These are phyloP conservation scores for Raddia guianensis DNA, from an alignment of 176 grass and related monocot species.

Conservation along the genomic window DNA sequence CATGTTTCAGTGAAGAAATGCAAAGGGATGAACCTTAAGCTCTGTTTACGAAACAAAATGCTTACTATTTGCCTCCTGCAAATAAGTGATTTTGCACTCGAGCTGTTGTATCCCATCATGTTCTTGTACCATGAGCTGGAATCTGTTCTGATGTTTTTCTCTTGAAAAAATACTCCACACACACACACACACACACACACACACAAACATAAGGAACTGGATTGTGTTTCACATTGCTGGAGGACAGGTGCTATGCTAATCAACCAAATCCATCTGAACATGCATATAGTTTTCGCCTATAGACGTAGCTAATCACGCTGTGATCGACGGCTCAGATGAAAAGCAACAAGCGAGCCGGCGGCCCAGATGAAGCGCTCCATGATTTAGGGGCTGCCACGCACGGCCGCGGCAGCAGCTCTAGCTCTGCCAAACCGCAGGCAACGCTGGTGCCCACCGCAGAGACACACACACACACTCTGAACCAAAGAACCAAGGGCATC, in stretches of 20 bases:
- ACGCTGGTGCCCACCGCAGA: constrained; percentile 6
- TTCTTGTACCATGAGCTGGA: not conserved
- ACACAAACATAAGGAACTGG: too few relatives aligned
- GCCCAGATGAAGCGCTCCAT: not conserved
- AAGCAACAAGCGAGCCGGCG: not conserved
- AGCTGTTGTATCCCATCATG: not conserved
- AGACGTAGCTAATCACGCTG: not conserved
- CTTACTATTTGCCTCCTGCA: not conserved
- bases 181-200: too few relatives aligned
- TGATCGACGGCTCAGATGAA: not conserved
- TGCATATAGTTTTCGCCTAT: not conserved
- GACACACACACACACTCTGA: not conserved
- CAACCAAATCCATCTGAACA: not conserved
- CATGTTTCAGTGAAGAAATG: constrained; percentile 40
- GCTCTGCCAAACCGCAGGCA: constrained; percentile 9
- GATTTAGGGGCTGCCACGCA: not conserved
- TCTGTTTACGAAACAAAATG: not conserved
- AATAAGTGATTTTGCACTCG: not conserved
- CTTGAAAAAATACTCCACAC: too few relatives aligned
- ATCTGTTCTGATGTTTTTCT: not conserved
- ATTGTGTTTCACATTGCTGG: not conserved
- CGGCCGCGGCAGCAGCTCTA: not conserved
- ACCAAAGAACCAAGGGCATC: constrained; percentile 32
- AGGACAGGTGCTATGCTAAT: not conserved
- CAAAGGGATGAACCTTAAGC: constrained; percentile 3